Evolutionary conservation across 495 filamentous ascomycete species (phyloP), one percentile per base, ranked within the genome.

Genomic region (Penicillium ucsense): DNA sequence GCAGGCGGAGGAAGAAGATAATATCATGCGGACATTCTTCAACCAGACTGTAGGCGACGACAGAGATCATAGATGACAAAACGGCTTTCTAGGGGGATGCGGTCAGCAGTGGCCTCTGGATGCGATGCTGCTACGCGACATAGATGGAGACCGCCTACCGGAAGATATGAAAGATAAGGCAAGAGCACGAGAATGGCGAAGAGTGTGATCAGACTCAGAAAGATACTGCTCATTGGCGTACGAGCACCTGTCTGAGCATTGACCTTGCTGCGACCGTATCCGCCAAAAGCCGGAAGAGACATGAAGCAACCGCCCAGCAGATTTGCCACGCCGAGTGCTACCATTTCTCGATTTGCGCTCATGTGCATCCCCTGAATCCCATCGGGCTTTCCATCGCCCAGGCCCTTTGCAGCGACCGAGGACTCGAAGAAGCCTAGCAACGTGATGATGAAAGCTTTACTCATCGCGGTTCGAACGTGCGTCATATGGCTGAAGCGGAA

Each of bases 361-460:
- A 97, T 73, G 32, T 82, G 70, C 58, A 94, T 84, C 29, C 81
- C 85, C 47, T 86, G 77, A 38, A 89, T 73, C 32, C 82, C 82
- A 53, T 79, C 75, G 7, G 62, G 58, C 11, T 68, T 64, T 12
- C 73, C 71, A 40, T 83, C 80, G 6, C 84, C 86, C 2, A 99
- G 67, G 47, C 84, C 86, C 66, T 97, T 97, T 31, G 92, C 94
- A 1, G 92, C 92, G n/a, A 99, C 89, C 0, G 89, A 94, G 29
- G 88, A 94, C 70, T 99, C 92, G 55, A 99, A 99, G 73, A 99
- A 99, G 12, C 92, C 92, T 5, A 99, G 80, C 20, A 99, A 73
- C 4, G 89, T 88, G 46, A 99, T 96, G 31, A 97, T 71, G 55
- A 99, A 94, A 0, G 92, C 84, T 1, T 94, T 96, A 48, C 85